Evolutionary conservation across 2,329 filamentous ascomycete genomes (phyloP).

Genomic region (Shiraia bambusicola): DNA sequence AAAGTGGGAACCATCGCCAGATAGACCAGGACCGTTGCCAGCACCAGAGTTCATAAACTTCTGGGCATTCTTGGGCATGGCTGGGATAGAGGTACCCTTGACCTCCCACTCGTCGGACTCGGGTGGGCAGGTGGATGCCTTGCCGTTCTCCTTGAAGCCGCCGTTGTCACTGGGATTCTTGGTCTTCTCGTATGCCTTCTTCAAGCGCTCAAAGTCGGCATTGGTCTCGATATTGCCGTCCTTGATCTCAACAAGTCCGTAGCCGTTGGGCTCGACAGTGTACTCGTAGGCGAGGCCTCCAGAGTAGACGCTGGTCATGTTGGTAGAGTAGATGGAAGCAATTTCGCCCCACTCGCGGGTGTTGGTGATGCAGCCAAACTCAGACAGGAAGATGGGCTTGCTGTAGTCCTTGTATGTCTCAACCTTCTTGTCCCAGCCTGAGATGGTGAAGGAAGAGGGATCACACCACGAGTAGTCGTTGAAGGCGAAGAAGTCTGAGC

Average conservation of each 20-base stretch:
- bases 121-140: conserved; percentile 57
- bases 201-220: conserved; percentile 63
- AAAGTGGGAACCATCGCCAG: conserved; percentile 48
- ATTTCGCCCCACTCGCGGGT: conserved; percentile 80
- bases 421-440: conserved; percentile 69
- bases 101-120: conserved; percentile 60
- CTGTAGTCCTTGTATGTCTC: conserved; percentile 40
- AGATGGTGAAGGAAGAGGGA: conserved; percentile 62
- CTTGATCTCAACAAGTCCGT: conserved; percentile 71
- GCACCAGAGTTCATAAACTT: conserved; percentile 60
- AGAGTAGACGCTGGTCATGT: conserved; percentile 91
- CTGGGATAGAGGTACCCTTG: conserved; percentile 52
- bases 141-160: conserved; percentile 57
- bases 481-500: conserved; percentile 86
- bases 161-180: conserved; percentile 58
- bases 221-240: conserved; percentile 59
- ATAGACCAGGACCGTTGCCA: conserved; percentile 58
- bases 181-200: conserved; percentile 53
- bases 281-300: conserved; percentile 97
- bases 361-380: conserved; percentile 87
- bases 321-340: conserved; percentile 69
- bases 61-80: conserved; percentile 57
- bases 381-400: conserved; percentile 75
- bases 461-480: conserved; percentile 80
- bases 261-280: conserved; percentile 64